Base-by-base conservation (phyloP, 2,329 filamentous ascomycete genomes). In the Microcera coccophila region DNA sequence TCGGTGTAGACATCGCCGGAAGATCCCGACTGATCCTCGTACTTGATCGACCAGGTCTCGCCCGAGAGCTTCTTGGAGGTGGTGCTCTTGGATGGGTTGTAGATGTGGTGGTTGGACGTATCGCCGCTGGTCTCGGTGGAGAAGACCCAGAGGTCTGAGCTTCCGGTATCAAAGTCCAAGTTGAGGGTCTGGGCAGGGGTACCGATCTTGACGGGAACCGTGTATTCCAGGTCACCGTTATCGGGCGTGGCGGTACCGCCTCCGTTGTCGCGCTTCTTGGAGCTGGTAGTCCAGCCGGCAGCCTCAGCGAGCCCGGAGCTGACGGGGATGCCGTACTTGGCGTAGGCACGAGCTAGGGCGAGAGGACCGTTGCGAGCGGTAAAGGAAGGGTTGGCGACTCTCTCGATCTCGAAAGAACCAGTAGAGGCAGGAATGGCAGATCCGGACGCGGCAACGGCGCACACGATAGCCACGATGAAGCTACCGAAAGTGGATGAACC, bases 141-240 rank as follows among this genome's bases (percentile, higher is more conserved):
- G 64, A 84, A 85, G 31, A 82, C 78, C 84, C 84, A 87, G 66
- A 69, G 49, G 71, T 84, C 49, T 73, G 83, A 54, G 10, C 66
- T 69, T 3, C 66, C 66, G 12, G 85, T 90, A 52, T 90, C 86
- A 47, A 90, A 75, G 59, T 87, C 83, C 47, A 90, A 62, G 45
- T 80, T 75, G 49, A 87, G 60, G 3, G 68, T 76, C 53, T 83
- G 79, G 5, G 61, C 51, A 5, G 72, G 73, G 1, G 59, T 75
- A 34, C 85, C 86, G 48, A 89, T 69, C 2, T 69, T 72, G 36
- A 89, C 78, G 0, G 82, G 78, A 42, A 76, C 73, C 22, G 82
- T 65, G 44, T 82, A 84, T 58, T 82, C 73, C 4, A 67, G 65
- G 49, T 84, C 81, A 36, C 70, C 55, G 37, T 62, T 62, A 19